Evolutionary conservation across 768 basidiomycete species (phyloP).

Genomic region (Mycena venus): DNA sequence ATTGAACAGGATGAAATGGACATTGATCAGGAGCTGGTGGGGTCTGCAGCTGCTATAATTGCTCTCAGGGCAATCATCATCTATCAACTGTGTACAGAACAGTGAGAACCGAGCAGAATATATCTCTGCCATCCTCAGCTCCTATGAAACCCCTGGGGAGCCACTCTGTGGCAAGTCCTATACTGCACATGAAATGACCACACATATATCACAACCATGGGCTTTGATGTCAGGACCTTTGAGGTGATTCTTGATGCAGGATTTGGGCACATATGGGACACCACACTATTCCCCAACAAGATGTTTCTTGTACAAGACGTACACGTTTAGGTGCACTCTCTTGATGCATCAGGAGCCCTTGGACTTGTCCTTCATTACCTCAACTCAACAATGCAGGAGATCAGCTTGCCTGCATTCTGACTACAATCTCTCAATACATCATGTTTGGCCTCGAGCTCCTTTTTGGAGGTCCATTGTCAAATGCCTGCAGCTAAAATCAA

Average conservation of each 20-base stretch:
- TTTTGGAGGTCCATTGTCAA: no score
- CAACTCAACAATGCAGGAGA: no score
- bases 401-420: no score
- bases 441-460: no score
- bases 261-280: slow-evolving; percentile 34
- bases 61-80: not conserved
- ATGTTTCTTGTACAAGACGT: not conserved
- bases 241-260: slow-evolving; percentile 38
- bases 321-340: not conserved
- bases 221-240: slow-evolving; percentile 42
- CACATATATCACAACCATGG: slow-evolving; percentile 49
- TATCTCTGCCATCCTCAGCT: slow-evolving; percentile 30
- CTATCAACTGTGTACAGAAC: not conserved
- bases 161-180: slow-evolving; percentile 43
- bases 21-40: not conserved
- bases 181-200: slow-evolving; percentile 39
- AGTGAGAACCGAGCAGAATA: not conserved
- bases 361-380: no score
- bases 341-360: not conserved
- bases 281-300: not conserved
- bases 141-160: slow-evolving; percentile 33
- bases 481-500: no score
- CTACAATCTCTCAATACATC: no score
- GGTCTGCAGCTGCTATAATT: not conserved
- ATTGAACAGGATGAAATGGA: not conserved